Percentiles rank a stretch among this genome's conserved stretches.
These are phyloP conservation scores for Chlamydomonas sphaeroides DNA, from an alignment of 139 green algal genomes.

Conservation along the genomic window DNA sequence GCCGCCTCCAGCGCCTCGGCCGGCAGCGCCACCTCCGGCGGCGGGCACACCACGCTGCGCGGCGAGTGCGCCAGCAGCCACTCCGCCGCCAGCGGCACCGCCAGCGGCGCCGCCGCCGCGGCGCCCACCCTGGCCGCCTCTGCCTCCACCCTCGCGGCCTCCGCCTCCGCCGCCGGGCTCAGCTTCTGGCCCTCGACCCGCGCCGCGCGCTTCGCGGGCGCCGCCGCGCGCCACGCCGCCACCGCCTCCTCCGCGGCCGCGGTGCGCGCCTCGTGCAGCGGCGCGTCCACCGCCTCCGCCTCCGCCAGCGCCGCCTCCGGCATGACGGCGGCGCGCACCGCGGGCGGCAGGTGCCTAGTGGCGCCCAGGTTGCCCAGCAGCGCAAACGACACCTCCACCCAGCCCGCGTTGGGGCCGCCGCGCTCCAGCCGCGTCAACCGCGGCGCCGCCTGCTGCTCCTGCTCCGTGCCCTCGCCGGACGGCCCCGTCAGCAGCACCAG, in stretches of 20 bases:
- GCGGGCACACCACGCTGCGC: neutral
- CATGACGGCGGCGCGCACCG: constrained; percentile 1
- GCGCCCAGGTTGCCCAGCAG: constrained; percentile 5
- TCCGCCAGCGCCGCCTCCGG: neutral
- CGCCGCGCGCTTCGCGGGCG: too few relatives aligned
- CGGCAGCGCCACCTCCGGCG: neutral
- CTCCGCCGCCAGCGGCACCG: neutral
- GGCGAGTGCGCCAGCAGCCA: neutral
- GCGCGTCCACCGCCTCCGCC: neutral
- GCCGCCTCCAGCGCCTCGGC: constrained; percentile 3
- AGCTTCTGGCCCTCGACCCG: neutral
- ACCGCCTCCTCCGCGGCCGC: neutral
- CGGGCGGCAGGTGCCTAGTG: constrained; percentile 26
- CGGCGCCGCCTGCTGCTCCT: too few relatives aligned
- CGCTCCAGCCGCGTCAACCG: too few relatives aligned
- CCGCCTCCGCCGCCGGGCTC: neutral
- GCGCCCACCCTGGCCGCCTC: neutral
- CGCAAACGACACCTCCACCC: constrained; percentile 31
- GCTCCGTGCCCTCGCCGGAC: neutral
- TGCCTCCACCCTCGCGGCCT: neutral
- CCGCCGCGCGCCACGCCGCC: too few relatives aligned
- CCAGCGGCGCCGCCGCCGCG: neutral
- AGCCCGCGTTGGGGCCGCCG: neutral
- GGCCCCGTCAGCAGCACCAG: neutral
- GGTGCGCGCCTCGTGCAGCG: too few relatives aligned